Evolutionary conservation across 2,329 filamentous ascomycete species (phyloP).

Genomic region (Pestalotiopsis sp.): DNA sequence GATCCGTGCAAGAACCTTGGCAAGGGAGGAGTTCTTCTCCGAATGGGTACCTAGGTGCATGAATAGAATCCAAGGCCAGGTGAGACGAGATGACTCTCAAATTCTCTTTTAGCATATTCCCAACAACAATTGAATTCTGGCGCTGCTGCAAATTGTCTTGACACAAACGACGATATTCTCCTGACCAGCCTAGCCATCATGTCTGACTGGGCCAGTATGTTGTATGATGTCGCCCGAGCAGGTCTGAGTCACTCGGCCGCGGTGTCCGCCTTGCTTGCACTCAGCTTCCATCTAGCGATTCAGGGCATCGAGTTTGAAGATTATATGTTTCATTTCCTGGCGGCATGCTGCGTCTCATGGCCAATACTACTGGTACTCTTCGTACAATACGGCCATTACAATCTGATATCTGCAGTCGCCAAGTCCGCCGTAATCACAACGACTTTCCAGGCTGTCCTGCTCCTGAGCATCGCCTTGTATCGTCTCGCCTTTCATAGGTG

Average conservation of each 20-base stretch:
- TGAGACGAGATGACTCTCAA: too few relatives aligned
- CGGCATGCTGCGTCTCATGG: not conserved
- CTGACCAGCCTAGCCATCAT: not conserved
- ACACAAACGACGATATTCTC: not conserved
- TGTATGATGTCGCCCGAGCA: not conserved
- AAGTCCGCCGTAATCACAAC: not conserved
- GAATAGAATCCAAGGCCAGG: too few relatives aligned
- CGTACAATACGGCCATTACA: not conserved
- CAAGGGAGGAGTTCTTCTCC: too few relatives aligned
- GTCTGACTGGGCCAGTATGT: not conserved
- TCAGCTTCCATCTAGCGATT: not conserved
- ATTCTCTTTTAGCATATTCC: too few relatives aligned
- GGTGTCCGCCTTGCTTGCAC: not conserved
- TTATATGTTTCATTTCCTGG: not conserved
- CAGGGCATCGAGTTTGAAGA: not conserved
- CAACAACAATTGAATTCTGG: too few relatives aligned
- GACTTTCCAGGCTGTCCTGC: slow-evolving; percentile 20
- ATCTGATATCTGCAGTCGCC: not conserved
- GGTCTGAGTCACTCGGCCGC: not conserved
- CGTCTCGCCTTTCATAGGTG: slow-evolving; percentile 43
- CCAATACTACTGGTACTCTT: not conserved
- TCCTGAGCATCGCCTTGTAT: slow-evolving; percentile 38
- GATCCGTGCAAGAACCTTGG: not conserved
- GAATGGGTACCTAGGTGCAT: too few relatives aligned
- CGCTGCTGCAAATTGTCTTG: not conserved